Evolutionary conservation across 225 moss, liverwort and hornwort genomes (phyloP).

Genomic region (Pleurozium schreberi): DNA sequence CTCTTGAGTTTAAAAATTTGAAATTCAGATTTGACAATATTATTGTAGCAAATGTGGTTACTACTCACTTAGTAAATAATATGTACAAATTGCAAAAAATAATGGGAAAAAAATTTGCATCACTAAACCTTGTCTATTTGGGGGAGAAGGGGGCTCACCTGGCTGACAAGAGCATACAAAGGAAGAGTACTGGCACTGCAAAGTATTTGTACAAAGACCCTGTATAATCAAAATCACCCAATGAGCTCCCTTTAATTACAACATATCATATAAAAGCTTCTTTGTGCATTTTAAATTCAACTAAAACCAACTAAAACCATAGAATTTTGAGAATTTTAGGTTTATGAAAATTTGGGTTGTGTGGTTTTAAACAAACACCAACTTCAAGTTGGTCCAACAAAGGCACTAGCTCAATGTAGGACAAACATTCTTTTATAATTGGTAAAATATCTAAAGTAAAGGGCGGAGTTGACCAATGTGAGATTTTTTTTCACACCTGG

Average conservation of each 20-base stretch:
- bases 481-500: too few species aligned
- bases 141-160: constrained; percentile 22
- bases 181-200: constrained; percentile 83
- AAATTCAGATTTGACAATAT: neutral
- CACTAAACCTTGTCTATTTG: neutral
- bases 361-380: neutral
- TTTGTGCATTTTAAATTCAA: neutral
- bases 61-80: neutral
- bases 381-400: too few species aligned
- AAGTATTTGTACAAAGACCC: constrained; percentile 50
- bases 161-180: constrained; percentile 74
- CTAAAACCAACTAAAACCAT: neutral
- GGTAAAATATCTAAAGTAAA: too few species aligned
- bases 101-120: neutral
- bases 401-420: too few species aligned
- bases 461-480: too few species aligned
- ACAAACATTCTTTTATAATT: too few species aligned
- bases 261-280: neutral
- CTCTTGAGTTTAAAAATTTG: neutral
- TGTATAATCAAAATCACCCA: constrained; percentile 1
- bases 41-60: neutral
- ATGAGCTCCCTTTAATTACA: neutral
- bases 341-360: neutral
- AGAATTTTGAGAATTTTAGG: too few species aligned
- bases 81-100: neutral